A percentile compares a stretch with the other conserved stretches of the same genome.
Conservation (phyloP, 441 rosid genomes). For the Pelargonium fulgidum region DNA sequence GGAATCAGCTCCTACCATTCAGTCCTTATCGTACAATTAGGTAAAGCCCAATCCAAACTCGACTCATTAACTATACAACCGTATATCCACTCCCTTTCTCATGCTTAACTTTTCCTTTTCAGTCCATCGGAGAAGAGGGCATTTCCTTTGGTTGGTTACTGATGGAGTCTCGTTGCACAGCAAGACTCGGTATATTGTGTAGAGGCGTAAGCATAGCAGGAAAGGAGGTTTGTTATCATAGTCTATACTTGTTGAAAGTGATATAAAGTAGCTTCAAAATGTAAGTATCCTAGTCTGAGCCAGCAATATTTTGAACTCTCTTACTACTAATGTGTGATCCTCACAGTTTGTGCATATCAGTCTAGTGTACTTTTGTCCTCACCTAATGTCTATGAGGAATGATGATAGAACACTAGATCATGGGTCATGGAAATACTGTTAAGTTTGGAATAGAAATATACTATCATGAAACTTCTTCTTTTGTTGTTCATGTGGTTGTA, state of each 20-base stretch:
- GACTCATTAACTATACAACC: too few species aligned
- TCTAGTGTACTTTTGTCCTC: too few species aligned
- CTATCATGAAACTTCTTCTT: too few species aligned
- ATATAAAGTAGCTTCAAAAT: slow-evolving; percentile 3
- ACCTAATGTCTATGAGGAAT: too few species aligned
- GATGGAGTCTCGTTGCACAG: neutral
- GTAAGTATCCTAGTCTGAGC: slow-evolving; percentile 5
- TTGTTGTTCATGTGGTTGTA: too few species aligned
- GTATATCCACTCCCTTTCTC: neutral
- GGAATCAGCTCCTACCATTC: slow-evolving; percentile 22
- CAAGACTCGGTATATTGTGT: too few species aligned
- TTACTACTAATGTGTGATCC: neutral
- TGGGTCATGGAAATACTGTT: too few species aligned
- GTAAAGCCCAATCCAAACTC: slow-evolving; percentile 19
- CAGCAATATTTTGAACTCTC: neutral
- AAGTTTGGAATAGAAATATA: too few species aligned
- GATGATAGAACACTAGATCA: too few species aligned
- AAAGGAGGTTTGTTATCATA: too few species aligned
- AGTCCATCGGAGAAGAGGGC: slow-evolving; percentile 15
- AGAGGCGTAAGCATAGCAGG: too few species aligned
- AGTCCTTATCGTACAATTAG: slow-evolving; percentile 5
- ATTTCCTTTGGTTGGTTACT: slow-evolving; percentile 15
- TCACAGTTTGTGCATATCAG: too few species aligned
- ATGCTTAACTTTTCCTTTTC: slow-evolving; percentile 10
- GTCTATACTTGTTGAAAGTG: neutral